Evolutionary conservation across 1,284 basidiomycete genomes (phyloP).

Genomic region (Heterobasidion irregulare): DNA sequence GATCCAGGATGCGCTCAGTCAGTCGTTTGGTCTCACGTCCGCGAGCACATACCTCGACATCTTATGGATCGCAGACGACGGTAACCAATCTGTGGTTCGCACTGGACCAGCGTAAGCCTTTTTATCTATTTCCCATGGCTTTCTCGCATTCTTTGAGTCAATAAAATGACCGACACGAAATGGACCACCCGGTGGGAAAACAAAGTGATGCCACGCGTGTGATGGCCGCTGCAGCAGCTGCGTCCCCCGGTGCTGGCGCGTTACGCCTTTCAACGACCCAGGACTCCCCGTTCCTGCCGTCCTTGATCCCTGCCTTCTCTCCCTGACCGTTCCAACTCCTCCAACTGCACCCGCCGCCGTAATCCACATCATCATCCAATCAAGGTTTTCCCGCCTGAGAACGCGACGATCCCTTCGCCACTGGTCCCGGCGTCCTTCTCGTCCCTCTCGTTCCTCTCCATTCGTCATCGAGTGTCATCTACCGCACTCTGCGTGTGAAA

Average conservation of each 20-base stretch:
- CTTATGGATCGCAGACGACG: slow-evolving; percentile 26
- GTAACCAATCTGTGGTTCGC: slow-evolving; percentile 27
- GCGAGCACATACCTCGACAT: slow-evolving; percentile 34
- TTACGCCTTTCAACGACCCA: slow-evolving; percentile 25
- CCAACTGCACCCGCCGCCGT: no score
- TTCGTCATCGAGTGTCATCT: no score
- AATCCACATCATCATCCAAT: no score
- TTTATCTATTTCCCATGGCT: not conserved
- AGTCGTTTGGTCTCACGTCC: slow-evolving; percentile 31
- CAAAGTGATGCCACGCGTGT: slow-evolving; percentile 30
- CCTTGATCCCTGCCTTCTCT: slow-evolving; percentile 7
- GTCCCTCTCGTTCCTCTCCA: no score
- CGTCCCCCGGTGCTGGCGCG: slow-evolving; percentile 11
- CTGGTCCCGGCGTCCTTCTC: no score
- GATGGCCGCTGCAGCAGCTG: slow-evolving; percentile 28
- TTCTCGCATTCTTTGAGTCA: not conserved
- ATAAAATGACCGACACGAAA: not conserved
- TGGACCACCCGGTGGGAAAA: not conserved
- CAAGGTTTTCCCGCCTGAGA: no score
- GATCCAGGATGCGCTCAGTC: slow-evolving; percentile 33
- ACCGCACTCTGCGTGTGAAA: no score
- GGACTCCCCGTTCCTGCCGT: slow-evolving; percentile 33
- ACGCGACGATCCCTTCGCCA: no score
- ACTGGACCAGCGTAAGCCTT: slow-evolving; percentile 20
- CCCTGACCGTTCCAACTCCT: no score